Evolutionary conservation across 768 basidiomycete species (phyloP).

Genomic region (Hypholoma sublateritium): DNA sequence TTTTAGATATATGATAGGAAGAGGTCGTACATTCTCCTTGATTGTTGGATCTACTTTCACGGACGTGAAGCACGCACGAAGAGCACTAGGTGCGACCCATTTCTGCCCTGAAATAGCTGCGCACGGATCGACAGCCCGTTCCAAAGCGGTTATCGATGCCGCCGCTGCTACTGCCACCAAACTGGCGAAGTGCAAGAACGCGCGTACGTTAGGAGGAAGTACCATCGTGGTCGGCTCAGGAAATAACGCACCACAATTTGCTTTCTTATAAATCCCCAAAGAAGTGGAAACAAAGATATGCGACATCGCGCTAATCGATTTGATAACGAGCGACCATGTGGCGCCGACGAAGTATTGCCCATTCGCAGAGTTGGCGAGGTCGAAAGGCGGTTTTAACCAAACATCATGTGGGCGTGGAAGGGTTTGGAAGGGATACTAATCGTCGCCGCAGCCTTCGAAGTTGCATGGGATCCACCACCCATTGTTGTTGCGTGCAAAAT

Average conservation of each 20-base stretch:
- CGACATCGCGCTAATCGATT: not conserved
- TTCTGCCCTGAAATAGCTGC: slow-evolving; percentile 52
- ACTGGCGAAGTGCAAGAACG: slow-evolving; percentile 11
- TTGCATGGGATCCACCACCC: too few species aligned
- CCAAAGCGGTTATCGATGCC: not conserved
- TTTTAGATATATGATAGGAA: not conserved
- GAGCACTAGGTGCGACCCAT: slow-evolving; percentile 54
- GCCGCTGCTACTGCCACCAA: slow-evolving; percentile 10
- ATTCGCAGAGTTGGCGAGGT: slow-evolving; percentile 1
- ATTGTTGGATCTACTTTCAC: slow-evolving; percentile 45
- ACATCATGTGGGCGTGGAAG: slow-evolving; percentile 13
- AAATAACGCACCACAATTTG: not conserved
- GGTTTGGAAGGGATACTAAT: not conserved
- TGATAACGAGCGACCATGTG: slow-evolving; percentile 18
- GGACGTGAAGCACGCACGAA: slow-evolving; percentile 52
- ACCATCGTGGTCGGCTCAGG: slow-evolving; percentile 6
- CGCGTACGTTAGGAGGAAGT: slow-evolving; percentile 7
- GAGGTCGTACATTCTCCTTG: slow-evolving; percentile 49
- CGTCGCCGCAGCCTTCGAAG: not conserved
- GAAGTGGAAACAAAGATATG: not conserved
- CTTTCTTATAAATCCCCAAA: not conserved
- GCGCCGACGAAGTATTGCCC: not conserved
- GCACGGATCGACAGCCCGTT: slow-evolving; percentile 43
- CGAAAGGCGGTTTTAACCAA: slow-evolving; percentile 13
- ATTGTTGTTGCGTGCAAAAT: too few species aligned